phyloP scores from a whole-genome alignment of 2,329 filamentous ascomycete species.

The Aureobasidium leucospermi region DNA sequence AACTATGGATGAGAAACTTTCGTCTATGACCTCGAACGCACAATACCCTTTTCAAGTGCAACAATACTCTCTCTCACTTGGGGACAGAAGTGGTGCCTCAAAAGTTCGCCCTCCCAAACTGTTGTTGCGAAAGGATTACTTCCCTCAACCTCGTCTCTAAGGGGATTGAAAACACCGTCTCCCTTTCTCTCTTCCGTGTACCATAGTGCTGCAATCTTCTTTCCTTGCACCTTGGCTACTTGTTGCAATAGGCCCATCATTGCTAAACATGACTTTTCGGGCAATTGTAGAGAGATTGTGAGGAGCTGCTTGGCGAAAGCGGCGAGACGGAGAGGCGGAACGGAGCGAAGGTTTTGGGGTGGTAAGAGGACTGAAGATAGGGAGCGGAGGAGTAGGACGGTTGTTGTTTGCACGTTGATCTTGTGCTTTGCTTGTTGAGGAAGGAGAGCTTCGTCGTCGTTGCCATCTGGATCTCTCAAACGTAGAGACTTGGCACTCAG shows the following conservation, averaged over 20 bases:
- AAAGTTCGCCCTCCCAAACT: slow-evolving; percentile 86
- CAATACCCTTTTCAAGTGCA: slow-evolving; percentile 13
- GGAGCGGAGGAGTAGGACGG: slow-evolving; percentile 82
- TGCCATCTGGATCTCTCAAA: slow-evolving; percentile 9
- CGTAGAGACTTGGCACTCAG: slow-evolving; percentile 54
- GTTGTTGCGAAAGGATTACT: slow-evolving; percentile 88
- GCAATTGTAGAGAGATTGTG: slow-evolving; percentile 72
- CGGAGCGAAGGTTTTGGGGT: slow-evolving; percentile 60
- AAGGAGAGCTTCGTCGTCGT: slow-evolving; percentile 1
- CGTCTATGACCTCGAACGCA: background rate
- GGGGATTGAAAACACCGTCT: slow-evolving; percentile 67
- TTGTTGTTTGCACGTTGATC: slow-evolving; percentile 91
- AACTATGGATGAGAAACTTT: background rate
- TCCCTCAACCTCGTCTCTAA: slow-evolving; percentile 66
- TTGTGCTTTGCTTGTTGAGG: slow-evolving; percentile 45
- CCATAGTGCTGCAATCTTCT: slow-evolving; percentile 81
- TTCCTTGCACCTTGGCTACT: slow-evolving; percentile 71
- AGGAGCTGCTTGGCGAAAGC: slow-evolving; percentile 90
- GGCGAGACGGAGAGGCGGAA: slow-evolving; percentile 77
- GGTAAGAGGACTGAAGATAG: slow-evolving; percentile 76
- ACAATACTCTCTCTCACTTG: slow-evolving; percentile 61
- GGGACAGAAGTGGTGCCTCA: slow-evolving; percentile 79
- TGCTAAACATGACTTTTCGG: slow-evolving; percentile 81
- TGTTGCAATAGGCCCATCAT: slow-evolving; percentile 70
- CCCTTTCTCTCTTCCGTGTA: slow-evolving; percentile 89